Conservation (phyloP, 192 early-diverging fungal genomes). For the Jimgerdemannia flammicorona region DNA sequence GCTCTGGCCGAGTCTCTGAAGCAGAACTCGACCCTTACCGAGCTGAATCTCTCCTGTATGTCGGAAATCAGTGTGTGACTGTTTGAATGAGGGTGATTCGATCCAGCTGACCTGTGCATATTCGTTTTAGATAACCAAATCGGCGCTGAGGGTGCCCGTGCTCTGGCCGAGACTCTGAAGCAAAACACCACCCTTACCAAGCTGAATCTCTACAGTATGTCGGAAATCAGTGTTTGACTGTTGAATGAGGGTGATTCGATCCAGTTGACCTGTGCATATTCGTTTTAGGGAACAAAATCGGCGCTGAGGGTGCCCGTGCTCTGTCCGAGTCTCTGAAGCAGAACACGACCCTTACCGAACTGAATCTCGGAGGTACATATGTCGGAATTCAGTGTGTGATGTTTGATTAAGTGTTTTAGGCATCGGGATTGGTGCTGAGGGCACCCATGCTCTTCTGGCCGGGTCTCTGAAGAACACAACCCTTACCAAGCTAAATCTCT, state of each 20-base stretch:
- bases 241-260: background rate
- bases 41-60: background rate
- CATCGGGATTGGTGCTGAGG: too few species aligned
- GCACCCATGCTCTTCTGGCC: too few species aligned
- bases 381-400: too few species aligned
- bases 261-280: background rate
- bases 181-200: background rate
- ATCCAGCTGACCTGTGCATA: background rate
- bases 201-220: background rate
- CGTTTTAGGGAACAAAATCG: background rate
- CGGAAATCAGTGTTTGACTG: background rate
- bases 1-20: background rate
- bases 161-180: background rate
- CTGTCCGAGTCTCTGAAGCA: background rate
- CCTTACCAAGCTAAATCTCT: too few species aligned
- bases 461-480: too few species aligned
- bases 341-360: background rate
- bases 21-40: background rate
- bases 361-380: background rate
- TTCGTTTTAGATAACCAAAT: background rate
- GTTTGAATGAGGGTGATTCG: background rate
- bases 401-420: too few species aligned
- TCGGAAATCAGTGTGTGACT: background rate
- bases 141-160: background rate
- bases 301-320: background rate